These are phyloP conservation scores for Petasospora rhodanensis DNA, from an alignment of 1,139 yeast genomes.

Conservation along the genomic window DNA sequence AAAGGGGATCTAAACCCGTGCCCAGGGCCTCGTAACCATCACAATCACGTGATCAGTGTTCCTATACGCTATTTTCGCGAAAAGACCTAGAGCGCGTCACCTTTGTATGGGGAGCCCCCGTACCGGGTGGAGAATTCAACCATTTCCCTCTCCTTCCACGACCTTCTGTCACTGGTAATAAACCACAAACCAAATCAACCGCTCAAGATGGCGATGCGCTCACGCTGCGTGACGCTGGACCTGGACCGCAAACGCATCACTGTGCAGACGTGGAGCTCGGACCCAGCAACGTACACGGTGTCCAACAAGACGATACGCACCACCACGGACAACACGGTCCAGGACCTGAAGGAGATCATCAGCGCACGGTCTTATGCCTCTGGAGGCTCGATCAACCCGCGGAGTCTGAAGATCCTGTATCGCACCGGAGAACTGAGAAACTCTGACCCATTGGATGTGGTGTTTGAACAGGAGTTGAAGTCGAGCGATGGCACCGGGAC, in stretches of 20 bases:
- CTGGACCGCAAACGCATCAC: conserved; percentile 11
- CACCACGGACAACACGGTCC: conserved; percentile 24
- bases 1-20: background rate
- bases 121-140: no score
- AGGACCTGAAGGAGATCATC: conserved; percentile 24
- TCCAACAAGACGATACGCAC: conserved; percentile 18
- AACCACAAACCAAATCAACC: background rate
- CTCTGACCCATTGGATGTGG: conserved; percentile 12
- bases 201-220: conserved; percentile 13
- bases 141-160: no score
- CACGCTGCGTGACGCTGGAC: conserved; percentile 18
- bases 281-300: conserved; percentile 12
- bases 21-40: background rate
- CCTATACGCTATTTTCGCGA: conserved; percentile 1
- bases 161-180: no score
- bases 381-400: conserved; percentile 18
- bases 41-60: no score
- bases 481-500: background rate
- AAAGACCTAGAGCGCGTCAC: background rate
- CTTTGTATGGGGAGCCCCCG: no score
- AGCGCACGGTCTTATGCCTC: conserved; percentile 16
- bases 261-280: conserved; percentile 20
- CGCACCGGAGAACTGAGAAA: conserved; percentile 10
- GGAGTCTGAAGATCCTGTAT: conserved; percentile 14
- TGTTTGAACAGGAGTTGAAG: conserved; percentile 6